phyloP scores from a whole-genome alignment of 2,329 filamentous ascomycete species.

The Pseudogymnoascus sp. region DNA sequence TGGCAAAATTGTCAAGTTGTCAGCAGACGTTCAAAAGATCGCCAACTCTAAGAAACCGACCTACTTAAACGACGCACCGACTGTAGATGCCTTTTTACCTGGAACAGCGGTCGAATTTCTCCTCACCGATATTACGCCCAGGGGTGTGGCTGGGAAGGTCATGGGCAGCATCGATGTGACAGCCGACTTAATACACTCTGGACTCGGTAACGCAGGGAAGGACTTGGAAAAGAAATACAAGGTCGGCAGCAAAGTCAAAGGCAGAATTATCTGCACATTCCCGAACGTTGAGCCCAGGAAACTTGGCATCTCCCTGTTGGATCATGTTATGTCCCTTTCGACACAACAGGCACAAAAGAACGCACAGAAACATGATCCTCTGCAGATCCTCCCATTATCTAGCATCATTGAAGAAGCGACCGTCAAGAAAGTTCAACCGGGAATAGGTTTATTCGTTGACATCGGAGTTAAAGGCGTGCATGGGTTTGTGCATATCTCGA shows the following conservation, averaged over 20 bases:
- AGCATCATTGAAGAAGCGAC: slow-evolving; percentile 69
- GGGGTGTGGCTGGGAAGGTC: slow-evolving; percentile 80
- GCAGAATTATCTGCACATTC: slow-evolving; percentile 80
- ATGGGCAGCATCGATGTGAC: slow-evolving; percentile 88
- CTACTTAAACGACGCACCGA: slow-evolving; percentile 66
- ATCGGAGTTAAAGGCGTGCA: slow-evolving; percentile 57
- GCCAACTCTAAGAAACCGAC: slow-evolving; percentile 57
- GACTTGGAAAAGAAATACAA: slow-evolving; percentile 74
- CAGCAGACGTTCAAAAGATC: slow-evolving; percentile 60
- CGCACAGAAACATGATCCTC: slow-evolving; percentile 38
- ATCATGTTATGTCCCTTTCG: slow-evolving; percentile 65
- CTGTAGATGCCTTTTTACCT: slow-evolving; percentile 81
- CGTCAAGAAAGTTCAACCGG: slow-evolving; percentile 69
- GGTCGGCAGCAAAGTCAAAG: slow-evolving; percentile 74
- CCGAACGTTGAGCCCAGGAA: slow-evolving; percentile 71
- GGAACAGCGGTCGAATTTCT: slow-evolving; percentile 85
- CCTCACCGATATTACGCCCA: slow-evolving; percentile 62
- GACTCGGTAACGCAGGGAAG: slow-evolving; percentile 57
- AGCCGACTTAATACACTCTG: slow-evolving; percentile 83
- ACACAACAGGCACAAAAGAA: slow-evolving; percentile 36
- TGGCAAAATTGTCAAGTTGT: slow-evolving; percentile 80
- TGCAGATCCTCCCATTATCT: slow-evolving; percentile 59
- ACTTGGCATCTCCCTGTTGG: slow-evolving; percentile 77
- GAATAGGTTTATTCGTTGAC: slow-evolving; percentile 73
- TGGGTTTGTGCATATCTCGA: slow-evolving; percentile 94